Evolutionary conservation across 495 filamentous ascomycete species (phyloP), one percentile per base, ranked within the genome.

Genomic region (Penicillium coffeae): DNA sequence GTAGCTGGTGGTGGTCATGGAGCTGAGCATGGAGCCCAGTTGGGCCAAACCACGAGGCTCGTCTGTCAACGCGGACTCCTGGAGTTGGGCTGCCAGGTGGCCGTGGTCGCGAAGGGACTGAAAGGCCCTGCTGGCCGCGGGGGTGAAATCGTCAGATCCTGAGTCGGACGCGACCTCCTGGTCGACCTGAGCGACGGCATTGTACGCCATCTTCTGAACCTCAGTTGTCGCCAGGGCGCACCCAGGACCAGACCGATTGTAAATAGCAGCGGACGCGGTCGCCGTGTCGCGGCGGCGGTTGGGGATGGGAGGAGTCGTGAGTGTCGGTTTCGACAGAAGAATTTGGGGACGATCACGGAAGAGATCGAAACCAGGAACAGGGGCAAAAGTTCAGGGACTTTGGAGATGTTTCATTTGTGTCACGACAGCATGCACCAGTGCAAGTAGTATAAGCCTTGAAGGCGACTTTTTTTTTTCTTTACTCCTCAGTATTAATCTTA

Each of bases 151-250:
- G 36, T 68, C 65, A 39, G 66, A 72, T 42, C 54, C 64, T 32
- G 69, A 66, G 35, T 69, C 53, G 20, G 68, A 74, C 38, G 59
- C 64, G 46, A 71, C 59, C 49, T 74, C 68, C 27, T 75, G 25
- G 25, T 30, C 69, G 45, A 59, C 45, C 46, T 76, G 74, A 32
- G 68, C 67, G 50, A 77, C 57, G 47, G 70, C 64, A 52, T 71
- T 74, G 65, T 76, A 76, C 22, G 69, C 69, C 75, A 78, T 78
- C 25, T 30, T 30, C 25, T 30, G 25, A 42, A 50, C 65, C 27
- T 16, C 40, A n/a, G n/a, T n/a, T n/a, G n/a, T n/a, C n/a, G n/a
- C n/a, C n/a, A 18, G 10, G 27, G 27, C 14, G 27, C 16, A 20
- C 47, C 44, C 48, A 37, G 53, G 51, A 30, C 30, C 44, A 35